Evolutionary conservation across 129 eudicot genomes (phyloP).

Genomic region (Ambrosia trifida): DNA sequence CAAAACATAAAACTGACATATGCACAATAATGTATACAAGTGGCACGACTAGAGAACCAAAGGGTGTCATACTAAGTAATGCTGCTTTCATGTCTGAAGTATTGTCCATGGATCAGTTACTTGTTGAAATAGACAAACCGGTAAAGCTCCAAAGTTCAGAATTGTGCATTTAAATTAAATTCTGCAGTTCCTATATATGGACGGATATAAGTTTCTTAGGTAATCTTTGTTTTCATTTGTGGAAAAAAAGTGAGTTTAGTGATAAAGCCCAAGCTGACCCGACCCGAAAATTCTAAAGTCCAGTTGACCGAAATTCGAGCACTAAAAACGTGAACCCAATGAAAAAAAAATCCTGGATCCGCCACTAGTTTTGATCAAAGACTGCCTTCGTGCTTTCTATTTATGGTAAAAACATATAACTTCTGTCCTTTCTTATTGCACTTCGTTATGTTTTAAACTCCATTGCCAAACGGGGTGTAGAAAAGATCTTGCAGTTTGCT

Average conservation of each 20-base stretch:
- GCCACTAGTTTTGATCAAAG: no score
- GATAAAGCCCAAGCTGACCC: no score
- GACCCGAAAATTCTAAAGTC: no score
- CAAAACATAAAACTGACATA: slow-evolving; percentile 51
- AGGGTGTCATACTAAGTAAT: slow-evolving; percentile 75
- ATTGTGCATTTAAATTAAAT: background rate
- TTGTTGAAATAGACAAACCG: slow-evolving; percentile 62
- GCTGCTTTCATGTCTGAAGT: slow-evolving; percentile 77
- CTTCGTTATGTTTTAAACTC: background rate
- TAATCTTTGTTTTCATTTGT: background rate
- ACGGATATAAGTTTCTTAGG: background rate
- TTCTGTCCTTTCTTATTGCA: background rate
- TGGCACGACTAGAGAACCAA: slow-evolving; percentile 97
- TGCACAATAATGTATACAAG: slow-evolving; percentile 98
- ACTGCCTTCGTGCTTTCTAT: slow-evolving; percentile 84
- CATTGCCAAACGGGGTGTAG: background rate
- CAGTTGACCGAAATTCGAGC: no score
- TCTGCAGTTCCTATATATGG: background rate
- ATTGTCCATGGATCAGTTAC: slow-evolving; percentile 67
- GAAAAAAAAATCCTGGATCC: no score
- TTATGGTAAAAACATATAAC: slow-evolving; percentile 54
- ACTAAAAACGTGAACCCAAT: no score
- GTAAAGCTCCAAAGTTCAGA: slow-evolving; percentile 29
- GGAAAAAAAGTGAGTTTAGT: no score
- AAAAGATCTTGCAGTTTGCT: background rate